phyloP scores from a whole-genome alignment of 768 basidiomycete species.

The Paxillus ammoniavirescens region DNA sequence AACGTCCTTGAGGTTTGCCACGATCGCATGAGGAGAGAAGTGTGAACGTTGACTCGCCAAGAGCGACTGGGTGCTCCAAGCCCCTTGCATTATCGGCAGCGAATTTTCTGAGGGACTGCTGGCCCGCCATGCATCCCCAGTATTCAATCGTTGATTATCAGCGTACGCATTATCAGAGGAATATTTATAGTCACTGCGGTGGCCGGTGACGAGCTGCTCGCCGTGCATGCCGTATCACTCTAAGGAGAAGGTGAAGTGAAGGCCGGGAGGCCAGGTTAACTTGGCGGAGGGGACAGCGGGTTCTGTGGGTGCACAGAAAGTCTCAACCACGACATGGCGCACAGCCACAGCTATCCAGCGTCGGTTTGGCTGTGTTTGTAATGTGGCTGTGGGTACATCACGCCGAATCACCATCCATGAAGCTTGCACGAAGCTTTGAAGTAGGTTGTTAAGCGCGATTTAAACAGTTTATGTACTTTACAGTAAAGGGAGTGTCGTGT shows the following conservation, averaged over 20 bases:
- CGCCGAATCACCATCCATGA: too few species aligned
- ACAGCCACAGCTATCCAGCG: too few species aligned
- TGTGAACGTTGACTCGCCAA: conserved; percentile 4
- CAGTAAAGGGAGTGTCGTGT: too few species aligned
- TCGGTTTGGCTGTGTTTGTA: too few species aligned
- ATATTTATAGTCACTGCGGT: conserved; percentile 12
- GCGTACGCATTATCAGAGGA: conserved; percentile 16
- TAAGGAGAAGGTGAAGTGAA: background rate
- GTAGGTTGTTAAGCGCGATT: too few species aligned
- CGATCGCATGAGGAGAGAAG: conserved; percentile 10
- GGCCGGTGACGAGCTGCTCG: conserved; percentile 1
- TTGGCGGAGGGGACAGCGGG: too few species aligned
- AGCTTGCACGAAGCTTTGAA: too few species aligned
- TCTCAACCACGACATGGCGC: too few species aligned
- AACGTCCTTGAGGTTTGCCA: conserved; percentile 14
- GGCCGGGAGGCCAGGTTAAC: background rate
- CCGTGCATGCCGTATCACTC: conserved; percentile 21
- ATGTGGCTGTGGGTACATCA: too few species aligned
- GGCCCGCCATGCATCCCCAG: conserved; percentile 24
- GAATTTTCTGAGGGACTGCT: conserved; percentile 15
- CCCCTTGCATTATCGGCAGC: conserved; percentile 5
- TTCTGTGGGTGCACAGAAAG: too few species aligned
- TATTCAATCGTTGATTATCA: conserved; percentile 12
- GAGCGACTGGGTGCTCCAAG: conserved; percentile 3
- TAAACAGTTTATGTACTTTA: too few species aligned